Base-by-base conservation (phyloP, 768 basidiomycete species). In the Suillus sp. region DNA sequence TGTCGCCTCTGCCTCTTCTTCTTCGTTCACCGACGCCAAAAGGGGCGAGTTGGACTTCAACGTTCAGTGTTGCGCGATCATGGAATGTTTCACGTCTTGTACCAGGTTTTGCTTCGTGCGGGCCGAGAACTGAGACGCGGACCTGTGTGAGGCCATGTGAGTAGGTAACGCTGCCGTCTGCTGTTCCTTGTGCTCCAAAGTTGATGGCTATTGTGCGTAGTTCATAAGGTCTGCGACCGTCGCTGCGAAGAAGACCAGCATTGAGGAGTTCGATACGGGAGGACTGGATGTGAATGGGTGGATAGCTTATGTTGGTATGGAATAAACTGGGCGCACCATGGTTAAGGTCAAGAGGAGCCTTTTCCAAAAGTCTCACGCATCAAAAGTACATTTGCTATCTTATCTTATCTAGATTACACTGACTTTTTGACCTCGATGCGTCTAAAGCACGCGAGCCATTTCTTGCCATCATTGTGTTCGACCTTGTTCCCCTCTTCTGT, bases 401-500 rank as follows among this genome's bases (percentile, higher is more conserved):
- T 48, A 22, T 27, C 25, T 42, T 9, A 20, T 13, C 35, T 35
- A 35, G 42, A 42, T 43, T 27, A 25, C 9, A 37, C 38, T 56
- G 5, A 18, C 38, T 20, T 57, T 11, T 57, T 27, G 25, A 57
- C 65, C 38, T 72, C 62, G 50, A 89, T 83, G 68, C 95, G 83
- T 71, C 85, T 83, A 77, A 95, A 99, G 74, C 95, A 96, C 6
- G 92, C 93, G 37, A 96, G 82, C 89, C 90, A 96, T 75, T 98
- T 99, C 53, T 91, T 84, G 30, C 95, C 95, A 22, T 83, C 80
- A 72, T 97, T 98, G 72, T 96, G 81, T 74, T 93, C 92, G 0
- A 99, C 97, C 75, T 99, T 99, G 76, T 89, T 93, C 6, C 97
- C 96, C 77, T 99, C 97, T 75, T 99, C 97, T 4, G 97, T 99